phyloP scores from a whole-genome alignment of 768 basidiomycete genomes.

The Rubroboletus satanas region DNA sequence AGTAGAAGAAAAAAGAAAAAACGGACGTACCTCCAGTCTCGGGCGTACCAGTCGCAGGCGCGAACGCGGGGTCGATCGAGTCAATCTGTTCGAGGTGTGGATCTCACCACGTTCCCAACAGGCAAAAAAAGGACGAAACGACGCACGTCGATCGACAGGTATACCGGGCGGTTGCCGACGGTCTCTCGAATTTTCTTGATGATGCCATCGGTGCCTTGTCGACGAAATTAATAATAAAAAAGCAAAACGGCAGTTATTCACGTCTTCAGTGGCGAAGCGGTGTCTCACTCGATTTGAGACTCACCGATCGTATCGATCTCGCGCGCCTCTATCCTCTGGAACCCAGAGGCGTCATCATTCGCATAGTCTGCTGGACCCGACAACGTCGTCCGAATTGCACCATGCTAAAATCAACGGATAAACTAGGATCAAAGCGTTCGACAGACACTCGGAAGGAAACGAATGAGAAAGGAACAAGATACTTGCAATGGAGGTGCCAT shows the following conservation, averaged over 20 bases:
- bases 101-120: not conserved
- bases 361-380: slow-evolving; percentile 73
- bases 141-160: slow-evolving; percentile 72
- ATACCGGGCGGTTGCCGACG: slow-evolving; percentile 71
- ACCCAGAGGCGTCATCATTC: slow-evolving; percentile 76
- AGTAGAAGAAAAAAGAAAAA: not conserved
- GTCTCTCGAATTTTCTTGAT: slow-evolving; percentile 76
- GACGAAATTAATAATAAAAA: not conserved
- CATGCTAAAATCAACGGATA: slow-evolving; percentile 56
- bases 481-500: slow-evolving; percentile 83
- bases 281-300: not conserved
- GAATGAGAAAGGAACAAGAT: slow-evolving; percentile 29
- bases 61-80: slow-evolving; percentile 77
- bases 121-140: not conserved
- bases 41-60: slow-evolving; percentile 81
- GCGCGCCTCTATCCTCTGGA: slow-evolving; percentile 77
- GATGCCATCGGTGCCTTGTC: slow-evolving; percentile 69
- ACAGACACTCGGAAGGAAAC: slow-evolving; percentile 6
- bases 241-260: not conserved
- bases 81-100: slow-evolving; percentile 48
- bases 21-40: slow-evolving; percentile 60
- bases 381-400: slow-evolving; percentile 81
- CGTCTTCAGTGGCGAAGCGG: not conserved
- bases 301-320: slow-evolving; percentile 80
- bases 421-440: slow-evolving; percentile 74